Evolutionary conservation across 2,329 filamentous ascomycete species (phyloP), one percentile per base, ranked within the genome.

Genomic region (Cercospora sojina): DNA sequence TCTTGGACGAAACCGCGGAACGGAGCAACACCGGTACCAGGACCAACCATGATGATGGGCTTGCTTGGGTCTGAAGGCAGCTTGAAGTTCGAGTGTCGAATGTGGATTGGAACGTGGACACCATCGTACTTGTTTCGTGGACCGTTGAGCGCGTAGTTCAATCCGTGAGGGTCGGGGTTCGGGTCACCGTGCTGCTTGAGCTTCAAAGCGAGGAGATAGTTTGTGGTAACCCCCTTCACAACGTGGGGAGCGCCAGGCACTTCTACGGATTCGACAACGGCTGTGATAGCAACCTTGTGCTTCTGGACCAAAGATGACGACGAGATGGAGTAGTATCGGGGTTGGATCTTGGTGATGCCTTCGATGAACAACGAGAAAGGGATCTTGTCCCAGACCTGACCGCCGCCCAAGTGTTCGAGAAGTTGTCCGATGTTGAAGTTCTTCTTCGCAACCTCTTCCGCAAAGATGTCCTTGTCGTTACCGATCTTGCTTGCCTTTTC

Each of bases 81-180:
- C 84, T 98, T 98, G 87, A 99, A 99, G 84, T 98, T 99, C 71
- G 95, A 98, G 82, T 97, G 94, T 71, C 95, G 92, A 67, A 99
- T 89, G 77, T 99, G 95, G 13, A 99, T 92, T 3, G 95, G 95
- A 25, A 98, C 90, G 76, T 96, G 93, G 67, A 97, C 90, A 68
- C 94, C 94, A 75, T 97, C 92, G 80, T 98, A 99, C 82, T 96
- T 98, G 85, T 97, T 96, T 75, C 95, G 88, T 16, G 95, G 95
- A 12, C 95, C 95, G 58, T 81, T 90, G 72, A 98, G 90, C 65
- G 92, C 86, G 79, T 98, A 99, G 64, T 89, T 92, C 66, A 94
- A 83, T 63, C 93, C 92, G 74, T 95, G 92, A 27, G 91, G 88
- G 76, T 92, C 90, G 32, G 93, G 92, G 73, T 89, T 84, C 3